Percentiles rank a stretch among this genome's conserved stretches.
Conservation (phyloP, 345 rosid species). For the Geranium rotundifolium region DNA sequence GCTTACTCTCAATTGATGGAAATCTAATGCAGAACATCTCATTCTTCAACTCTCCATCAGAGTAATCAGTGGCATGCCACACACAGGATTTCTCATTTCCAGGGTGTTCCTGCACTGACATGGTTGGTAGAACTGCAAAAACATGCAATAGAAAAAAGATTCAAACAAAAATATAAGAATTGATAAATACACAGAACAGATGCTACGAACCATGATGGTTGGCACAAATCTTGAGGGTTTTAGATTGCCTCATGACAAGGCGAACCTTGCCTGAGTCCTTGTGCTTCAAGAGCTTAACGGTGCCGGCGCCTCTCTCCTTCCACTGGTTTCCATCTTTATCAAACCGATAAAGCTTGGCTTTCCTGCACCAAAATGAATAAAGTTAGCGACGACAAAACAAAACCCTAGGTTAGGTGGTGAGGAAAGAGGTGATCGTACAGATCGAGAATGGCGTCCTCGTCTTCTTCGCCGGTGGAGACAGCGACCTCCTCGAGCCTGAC, state of each 20-base stretch:
- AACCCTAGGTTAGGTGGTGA: neutral
- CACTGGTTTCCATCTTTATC: conserved; percentile 61
- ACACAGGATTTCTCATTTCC: conserved; percentile 69
- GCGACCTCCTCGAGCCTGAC: conserved; percentile 61
- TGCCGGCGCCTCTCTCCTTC: conserved; percentile 72
- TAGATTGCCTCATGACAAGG: conserved; percentile 69
- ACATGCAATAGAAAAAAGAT: conserved; percentile 16
- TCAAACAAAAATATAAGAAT: conserved; percentile 6
- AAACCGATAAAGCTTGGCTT: conserved; percentile 60
- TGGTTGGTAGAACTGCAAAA: conserved; percentile 33
- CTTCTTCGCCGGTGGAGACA: conserved; percentile 69
- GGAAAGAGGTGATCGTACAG: conserved; percentile 25
- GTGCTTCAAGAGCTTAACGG: conserved; percentile 63
- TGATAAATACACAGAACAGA: neutral
- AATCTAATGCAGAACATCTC: conserved; percentile 76
- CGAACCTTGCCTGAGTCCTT: conserved; percentile 55
- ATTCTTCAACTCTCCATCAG: conserved; percentile 63
- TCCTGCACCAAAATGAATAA: conserved; percentile 23
- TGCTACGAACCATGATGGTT: conserved; percentile 52
- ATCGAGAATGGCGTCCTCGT: conserved; percentile 57
- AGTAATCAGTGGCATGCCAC: conserved; percentile 56
- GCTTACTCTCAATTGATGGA: conserved; percentile 58
- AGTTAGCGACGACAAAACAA: neutral
- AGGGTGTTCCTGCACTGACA: conserved; percentile 58
- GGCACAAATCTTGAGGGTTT: conserved; percentile 88